A percentile compares a stretch with the other conserved stretches of the same genome.
Conservation (phyloP, 306 rosid genomes). For the Sicyos edulis region DNA sequence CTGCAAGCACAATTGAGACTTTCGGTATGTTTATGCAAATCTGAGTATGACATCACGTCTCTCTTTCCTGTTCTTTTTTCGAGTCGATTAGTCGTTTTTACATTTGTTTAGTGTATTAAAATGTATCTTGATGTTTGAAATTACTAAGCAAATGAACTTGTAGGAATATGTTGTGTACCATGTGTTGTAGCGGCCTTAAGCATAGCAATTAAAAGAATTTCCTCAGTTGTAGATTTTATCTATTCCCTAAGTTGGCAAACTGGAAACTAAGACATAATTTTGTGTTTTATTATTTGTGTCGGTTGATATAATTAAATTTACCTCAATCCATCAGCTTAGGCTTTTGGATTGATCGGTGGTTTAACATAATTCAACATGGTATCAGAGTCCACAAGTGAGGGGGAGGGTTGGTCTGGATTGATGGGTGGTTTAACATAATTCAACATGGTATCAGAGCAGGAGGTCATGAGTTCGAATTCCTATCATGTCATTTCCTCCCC, state of each 20-base stretch:
- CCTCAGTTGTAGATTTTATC: background rate
- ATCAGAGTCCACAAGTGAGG: too few relatives aligned
- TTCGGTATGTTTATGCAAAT: constrained; percentile 40
- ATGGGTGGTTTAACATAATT: too few relatives aligned
- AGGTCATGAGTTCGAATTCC: too few relatives aligned
- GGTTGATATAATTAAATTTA: too few relatives aligned
- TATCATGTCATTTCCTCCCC: too few relatives aligned
- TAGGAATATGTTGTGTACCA: background rate
- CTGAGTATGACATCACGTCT: background rate
- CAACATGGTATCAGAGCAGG: too few relatives aligned
- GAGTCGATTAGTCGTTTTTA: background rate
- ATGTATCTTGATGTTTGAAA: constrained; percentile 1
- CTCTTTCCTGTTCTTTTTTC: background rate
- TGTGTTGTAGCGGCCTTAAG: background rate
- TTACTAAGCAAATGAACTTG: background rate
- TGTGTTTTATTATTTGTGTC: background rate
- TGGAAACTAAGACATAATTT: background rate
- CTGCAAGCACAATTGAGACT: constrained; percentile 57
- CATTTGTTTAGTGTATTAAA: background rate
- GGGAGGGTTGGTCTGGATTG: too few relatives aligned
- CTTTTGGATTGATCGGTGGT: too few relatives aligned
- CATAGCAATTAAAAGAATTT: background rate
- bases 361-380: too few relatives aligned
- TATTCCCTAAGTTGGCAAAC: background rate
- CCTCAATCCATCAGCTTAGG: too few relatives aligned